phyloP scores from a whole-genome alignment of 768 basidiomycete species.

The Hericium erinaceus region DNA sequence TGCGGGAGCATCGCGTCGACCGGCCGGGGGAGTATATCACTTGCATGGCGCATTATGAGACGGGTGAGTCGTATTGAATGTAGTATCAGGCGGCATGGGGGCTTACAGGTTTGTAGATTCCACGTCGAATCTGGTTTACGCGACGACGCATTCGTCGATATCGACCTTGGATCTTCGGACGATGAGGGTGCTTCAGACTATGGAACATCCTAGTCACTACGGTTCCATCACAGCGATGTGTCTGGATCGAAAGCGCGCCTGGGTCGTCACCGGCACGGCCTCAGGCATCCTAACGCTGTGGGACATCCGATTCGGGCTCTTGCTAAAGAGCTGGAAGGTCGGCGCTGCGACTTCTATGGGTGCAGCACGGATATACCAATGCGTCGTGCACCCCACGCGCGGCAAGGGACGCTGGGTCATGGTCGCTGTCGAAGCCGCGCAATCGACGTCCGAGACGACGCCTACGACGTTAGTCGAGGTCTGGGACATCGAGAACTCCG shows the following conservation, averaged over 20 bases:
- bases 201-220: conserved; percentile 79
- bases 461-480: conserved; percentile 58
- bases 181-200: conserved; percentile 64
- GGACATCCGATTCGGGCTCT: conserved; percentile 91
- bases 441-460: conserved; percentile 25
- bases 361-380: conserved; percentile 59
- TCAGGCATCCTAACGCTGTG: conserved; percentile 81
- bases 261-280: conserved; percentile 85
- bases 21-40: conserved; percentile 74
- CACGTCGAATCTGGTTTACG: conserved; percentile 76
- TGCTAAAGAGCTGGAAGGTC: conserved; percentile 82
- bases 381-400: conserved; percentile 74
- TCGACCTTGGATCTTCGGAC: conserved; percentile 76
- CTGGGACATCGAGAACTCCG: conserved; percentile 84
- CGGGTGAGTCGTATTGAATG: conserved; percentile 34
- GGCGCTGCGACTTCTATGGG: conserved; percentile 44
- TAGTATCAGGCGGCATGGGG: conserved; percentile 3
- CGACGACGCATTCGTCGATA: conserved; percentile 74
- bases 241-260: conserved; percentile 73
- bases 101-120: conserved; percentile 35
- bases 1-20: conserved; percentile 75
- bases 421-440: conserved; percentile 56
- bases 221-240: conserved; percentile 85
- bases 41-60: conserved; percentile 72
- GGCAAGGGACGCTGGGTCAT: conserved; percentile 88